A percentile compares a stretch with the other conserved stretches of the same genome.
Evolutionary conservation across 495 filamentous ascomycete genomes (phyloP).

Genomic region (Daldinia decipiens): DNA sequence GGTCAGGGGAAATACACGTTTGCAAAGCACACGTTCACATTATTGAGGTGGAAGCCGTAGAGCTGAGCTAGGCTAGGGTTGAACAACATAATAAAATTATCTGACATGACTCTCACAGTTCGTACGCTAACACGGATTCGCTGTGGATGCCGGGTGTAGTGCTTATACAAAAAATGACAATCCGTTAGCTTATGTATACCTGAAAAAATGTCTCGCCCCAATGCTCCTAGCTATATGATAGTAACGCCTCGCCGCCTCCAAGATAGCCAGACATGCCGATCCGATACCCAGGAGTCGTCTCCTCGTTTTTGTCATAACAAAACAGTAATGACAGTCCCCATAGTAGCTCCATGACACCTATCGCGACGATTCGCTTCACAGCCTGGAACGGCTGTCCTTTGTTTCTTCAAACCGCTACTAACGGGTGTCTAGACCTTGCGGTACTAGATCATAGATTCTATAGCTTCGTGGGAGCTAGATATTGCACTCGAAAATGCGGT

Average conservation of each 20-base stretch:
- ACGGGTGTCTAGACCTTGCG: background rate
- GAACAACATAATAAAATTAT: slow-evolving; percentile 33
- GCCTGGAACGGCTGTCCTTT: background rate
- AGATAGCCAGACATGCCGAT: slow-evolving; percentile 19
- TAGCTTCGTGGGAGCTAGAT: background rate
- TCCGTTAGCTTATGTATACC: slow-evolving; percentile 18
- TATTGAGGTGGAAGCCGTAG: slow-evolving; percentile 72
- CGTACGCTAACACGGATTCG: slow-evolving; percentile 1
- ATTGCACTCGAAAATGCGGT: background rate
- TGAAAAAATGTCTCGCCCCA: slow-evolving; percentile 19
- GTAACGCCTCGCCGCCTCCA: slow-evolving; percentile 6
- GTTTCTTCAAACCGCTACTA: background rate
- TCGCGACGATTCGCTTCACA: background rate
- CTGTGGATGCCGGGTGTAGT: slow-evolving; percentile 3
- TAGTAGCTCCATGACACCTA: slow-evolving; percentile 7
- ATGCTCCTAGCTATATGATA: slow-evolving; percentile 15
- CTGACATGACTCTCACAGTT: slow-evolving; percentile 16
- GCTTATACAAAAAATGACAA: slow-evolving; percentile 36
- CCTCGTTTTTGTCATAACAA: slow-evolving; percentile 22
- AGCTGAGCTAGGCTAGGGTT: slow-evolving; percentile 23
- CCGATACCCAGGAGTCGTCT: slow-evolving; percentile 17
- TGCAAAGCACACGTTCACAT: slow-evolving; percentile 70
- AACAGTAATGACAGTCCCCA: slow-evolving; percentile 8
- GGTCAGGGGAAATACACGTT: slow-evolving; percentile 68
- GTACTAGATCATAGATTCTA: background rate